Percentiles rank a stretch among this genome's conserved stretches.
These are phyloP conservation scores for Scedosporium boydii DNA, from an alignment of 2,329 filamentous ascomycete species.

Conservation along the genomic window DNA sequence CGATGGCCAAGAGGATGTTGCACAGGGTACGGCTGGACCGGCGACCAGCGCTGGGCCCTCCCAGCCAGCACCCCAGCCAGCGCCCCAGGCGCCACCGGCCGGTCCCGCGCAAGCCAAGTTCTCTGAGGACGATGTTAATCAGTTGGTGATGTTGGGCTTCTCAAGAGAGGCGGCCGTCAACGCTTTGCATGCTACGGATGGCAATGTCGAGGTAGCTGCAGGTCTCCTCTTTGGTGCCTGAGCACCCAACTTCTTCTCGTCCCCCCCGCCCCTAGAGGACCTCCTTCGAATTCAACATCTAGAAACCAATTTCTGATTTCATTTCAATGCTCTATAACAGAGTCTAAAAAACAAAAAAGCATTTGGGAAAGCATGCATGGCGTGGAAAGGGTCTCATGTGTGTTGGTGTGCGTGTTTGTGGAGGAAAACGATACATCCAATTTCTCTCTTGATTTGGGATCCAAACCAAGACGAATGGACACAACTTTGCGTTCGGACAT, in stretches of 20 bases:
- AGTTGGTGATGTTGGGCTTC: conserved; percentile 70
- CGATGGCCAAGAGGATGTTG: conserved; percentile 16
- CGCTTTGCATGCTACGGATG: conserved; percentile 71
- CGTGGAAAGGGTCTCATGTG: not conserved
- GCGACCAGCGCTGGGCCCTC: not conserved
- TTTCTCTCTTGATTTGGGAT: too few species aligned
- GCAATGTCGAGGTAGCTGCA: conserved; percentile 83
- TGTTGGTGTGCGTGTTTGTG: not conserved
- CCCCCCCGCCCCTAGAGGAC: too few species aligned
- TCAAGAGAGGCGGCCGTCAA: conserved; percentile 65
- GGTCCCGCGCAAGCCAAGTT: conserved; percentile 23
- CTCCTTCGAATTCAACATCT: not conserved
- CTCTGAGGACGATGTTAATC: conserved; percentile 60
- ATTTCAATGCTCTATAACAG: not conserved
- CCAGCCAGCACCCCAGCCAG: conserved; percentile 10
- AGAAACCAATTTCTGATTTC: conserved; percentile 8
- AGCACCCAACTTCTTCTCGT: not conserved
- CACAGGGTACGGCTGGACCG: conserved; percentile 13
- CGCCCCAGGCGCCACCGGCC: conserved; percentile 17
- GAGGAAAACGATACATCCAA: not conserved
- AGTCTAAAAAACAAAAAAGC: not conserved
- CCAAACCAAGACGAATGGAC: too few species aligned
- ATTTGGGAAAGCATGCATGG: conserved; percentile 5
- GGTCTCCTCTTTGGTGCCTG: conserved; percentile 58
- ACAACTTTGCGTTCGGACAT: too few species aligned